Base-by-base conservation (phyloP, 1,284 basidiomycete genomes). In the Ustilago bromivora region DNA sequence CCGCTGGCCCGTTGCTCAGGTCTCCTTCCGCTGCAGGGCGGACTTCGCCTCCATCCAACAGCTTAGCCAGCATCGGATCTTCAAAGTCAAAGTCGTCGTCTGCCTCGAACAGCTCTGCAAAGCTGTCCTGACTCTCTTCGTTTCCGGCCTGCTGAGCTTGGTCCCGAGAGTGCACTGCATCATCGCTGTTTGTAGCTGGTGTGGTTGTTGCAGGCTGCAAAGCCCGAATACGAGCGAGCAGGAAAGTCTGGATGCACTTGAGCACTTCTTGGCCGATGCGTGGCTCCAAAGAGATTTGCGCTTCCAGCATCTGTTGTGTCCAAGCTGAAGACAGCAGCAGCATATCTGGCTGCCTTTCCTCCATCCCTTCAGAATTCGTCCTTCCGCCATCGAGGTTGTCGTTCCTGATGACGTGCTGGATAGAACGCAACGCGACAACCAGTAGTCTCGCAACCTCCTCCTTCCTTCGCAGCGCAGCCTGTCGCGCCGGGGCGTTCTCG, bases 71-170 rank as follows among this genome's bases (percentile, higher is more conserved):
- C 28, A 88, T 88, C 2, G 90, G 90, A 77, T 92, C 91, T 53
- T 92, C 88, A 40, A 90, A 88, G 56, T 88, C 87, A 35, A 88
- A 76, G 73, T 92, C 90, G 49, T 91, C 85, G 63, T 88, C 88
- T 7, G 66, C 69, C 35, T 90, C 87, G 54, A 85, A 87, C 34
- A 89, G 87, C 70, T 95, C 92, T 4, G 73, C 77, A 82, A 94
- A 92, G 78, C 93, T 95, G 74, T 94, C 93, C 79, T 91, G 88
- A 88, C 61, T 90, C 87, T 69, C 88, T 13, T 62, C 61, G 57
- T 49, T 40, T 41, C 67, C 28, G 19, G 12, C 46, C 13, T 19
- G 59, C 58, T 49, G 64, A 38, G 46, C 49, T 13, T 51, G 61
- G 51, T 47, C 34, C n/a, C 17, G 28, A 12, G n/a, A 13, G 11